A percentile compares a stretch with the other conserved stretches of the same genome.
These are phyloP conservation scores for Symbiotaphrina buchneri DNA, from an alignment of 495 filamentous ascomycete genomes.

Conservation along the genomic window DNA sequence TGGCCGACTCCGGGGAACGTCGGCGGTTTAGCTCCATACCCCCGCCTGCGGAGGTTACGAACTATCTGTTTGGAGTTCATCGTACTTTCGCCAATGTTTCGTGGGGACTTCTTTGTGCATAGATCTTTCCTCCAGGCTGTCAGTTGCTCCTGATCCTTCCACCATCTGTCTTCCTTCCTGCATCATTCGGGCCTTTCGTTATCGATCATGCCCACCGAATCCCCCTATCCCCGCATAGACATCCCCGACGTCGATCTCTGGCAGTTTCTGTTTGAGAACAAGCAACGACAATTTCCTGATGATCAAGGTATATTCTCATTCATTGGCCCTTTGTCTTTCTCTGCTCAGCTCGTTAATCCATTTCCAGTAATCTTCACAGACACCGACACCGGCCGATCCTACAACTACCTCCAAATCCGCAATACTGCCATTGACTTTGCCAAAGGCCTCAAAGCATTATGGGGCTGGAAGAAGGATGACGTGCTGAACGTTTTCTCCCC, in stretches of 20 bases:
- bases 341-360: neutral
- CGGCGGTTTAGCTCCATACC: no score
- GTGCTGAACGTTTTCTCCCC: constrained; percentile 48
- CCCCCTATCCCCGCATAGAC: constrained; percentile 27
- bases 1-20: no score
- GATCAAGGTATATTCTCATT: constrained; percentile 26
- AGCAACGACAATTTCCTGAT: constrained; percentile 41
- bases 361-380: constrained; percentile 56
- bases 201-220: constrained; percentile 31
- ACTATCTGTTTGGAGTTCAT: no score
- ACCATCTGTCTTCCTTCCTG: no score
- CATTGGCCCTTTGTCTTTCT: constrained; percentile 2
- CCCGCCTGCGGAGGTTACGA: no score
- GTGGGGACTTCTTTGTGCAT: no score
- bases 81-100: no score
- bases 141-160: no score
- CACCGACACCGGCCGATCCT: constrained; percentile 43
- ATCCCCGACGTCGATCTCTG: constrained; percentile 53
- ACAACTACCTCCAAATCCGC: constrained; percentile 51
- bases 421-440: constrained; percentile 51
- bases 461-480: constrained; percentile 64
- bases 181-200: no score
- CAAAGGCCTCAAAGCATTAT: constrained; percentile 48
- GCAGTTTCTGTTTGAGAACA: constrained; percentile 59
- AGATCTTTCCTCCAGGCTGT: no score